phyloP scores from a whole-genome alignment of 2,329 filamentous ascomycete genomes.

The Fonsecaea erecta region DNA sequence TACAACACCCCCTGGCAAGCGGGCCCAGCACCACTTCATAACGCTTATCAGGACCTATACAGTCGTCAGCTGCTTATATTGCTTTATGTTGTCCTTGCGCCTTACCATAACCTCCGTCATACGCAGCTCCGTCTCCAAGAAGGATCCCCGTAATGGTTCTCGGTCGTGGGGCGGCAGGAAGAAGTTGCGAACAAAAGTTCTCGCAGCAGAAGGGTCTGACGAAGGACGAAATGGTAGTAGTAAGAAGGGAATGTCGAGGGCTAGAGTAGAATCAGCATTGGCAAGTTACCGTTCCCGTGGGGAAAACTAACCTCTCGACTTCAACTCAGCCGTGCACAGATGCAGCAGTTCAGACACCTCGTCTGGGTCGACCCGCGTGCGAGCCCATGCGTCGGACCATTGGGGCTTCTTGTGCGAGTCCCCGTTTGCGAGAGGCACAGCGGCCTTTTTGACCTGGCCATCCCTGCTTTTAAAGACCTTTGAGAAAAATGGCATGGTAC shows the following conservation, averaged over 20 bases:
- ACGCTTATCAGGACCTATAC: conserved; percentile 85
- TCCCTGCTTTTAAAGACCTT: conserved; percentile 76
- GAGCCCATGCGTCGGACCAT: conserved; percentile 87
- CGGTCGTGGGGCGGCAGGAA: conserved; percentile 72
- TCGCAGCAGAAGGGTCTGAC: conserved; percentile 87
- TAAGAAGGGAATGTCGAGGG: conserved; percentile 87
- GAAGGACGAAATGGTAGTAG: conserved; percentile 92
- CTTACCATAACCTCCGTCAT: conserved; percentile 90
- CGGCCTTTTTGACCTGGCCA: conserved; percentile 64
- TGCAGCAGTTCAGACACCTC: conserved; percentile 87
- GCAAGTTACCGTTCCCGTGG: conserved; percentile 21
- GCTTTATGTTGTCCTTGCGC: conserved; percentile 16
- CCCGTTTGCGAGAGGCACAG: conserved; percentile 56
- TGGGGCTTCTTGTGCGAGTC: conserved; percentile 69
- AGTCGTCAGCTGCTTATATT: conserved; percentile 13
- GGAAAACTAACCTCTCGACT: conserved; percentile 78
- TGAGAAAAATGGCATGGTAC: conserved; percentile 62
- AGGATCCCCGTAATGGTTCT: conserved; percentile 67
- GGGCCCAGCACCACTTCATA: conserved; percentile 97
- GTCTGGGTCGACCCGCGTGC: conserved; percentile 80
- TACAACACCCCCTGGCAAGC: conserved; percentile 86
- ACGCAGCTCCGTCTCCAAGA: conserved; percentile 80
- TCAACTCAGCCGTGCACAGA: conserved; percentile 87
- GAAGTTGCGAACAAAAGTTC: conserved; percentile 90
- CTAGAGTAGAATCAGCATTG: conserved; percentile 54